Evolutionary conservation across 768 basidiomycete genomes (phyloP).

Genomic region (Rickenella mellea): DNA sequence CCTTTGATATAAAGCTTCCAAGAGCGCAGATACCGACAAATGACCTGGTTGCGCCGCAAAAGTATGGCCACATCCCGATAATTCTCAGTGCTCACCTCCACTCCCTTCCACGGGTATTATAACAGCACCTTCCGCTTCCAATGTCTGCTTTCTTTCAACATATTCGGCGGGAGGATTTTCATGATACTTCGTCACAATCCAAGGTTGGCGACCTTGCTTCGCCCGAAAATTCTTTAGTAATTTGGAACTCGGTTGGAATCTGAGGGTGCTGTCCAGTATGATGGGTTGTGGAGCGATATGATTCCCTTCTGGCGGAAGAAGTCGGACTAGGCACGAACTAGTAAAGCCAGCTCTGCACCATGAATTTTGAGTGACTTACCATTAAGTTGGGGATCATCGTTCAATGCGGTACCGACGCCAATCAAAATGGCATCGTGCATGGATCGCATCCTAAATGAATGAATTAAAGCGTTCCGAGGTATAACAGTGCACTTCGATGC

Average conservation of each 20-base stretch:
- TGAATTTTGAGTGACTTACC: conserved; percentile 34
- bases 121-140: conserved; percentile 60
- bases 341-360: conserved; percentile 45
- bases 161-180: conserved; percentile 14
- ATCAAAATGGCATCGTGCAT: conserved; percentile 91
- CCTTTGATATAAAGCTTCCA: conserved; percentile 41
- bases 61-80: no score
- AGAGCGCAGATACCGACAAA: conserved; percentile 38
- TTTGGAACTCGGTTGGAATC: conserved; percentile 56
- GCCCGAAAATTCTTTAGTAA: conserved; percentile 55
- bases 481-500: conserved; percentile 9
- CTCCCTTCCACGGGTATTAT: conserved; percentile 33
- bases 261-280: conserved; percentile 70
- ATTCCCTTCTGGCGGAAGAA: conserved; percentile 9
- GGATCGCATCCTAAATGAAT: conserved; percentile 63
- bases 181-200: conserved; percentile 40
- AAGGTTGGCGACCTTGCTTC: conserved; percentile 58
- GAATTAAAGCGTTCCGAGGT: background rate
- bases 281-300: conserved; percentile 61
- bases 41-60: conserved; percentile 23
- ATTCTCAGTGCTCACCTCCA: background rate
- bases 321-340: conserved; percentile 12
- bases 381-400: conserved; percentile 93
- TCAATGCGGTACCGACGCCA: conserved; percentile 81
- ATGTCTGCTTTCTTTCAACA: conserved; percentile 24